Conservation (phyloP, 2,329 filamentous ascomycete species). For the Colletotrichum sp. region DNA sequence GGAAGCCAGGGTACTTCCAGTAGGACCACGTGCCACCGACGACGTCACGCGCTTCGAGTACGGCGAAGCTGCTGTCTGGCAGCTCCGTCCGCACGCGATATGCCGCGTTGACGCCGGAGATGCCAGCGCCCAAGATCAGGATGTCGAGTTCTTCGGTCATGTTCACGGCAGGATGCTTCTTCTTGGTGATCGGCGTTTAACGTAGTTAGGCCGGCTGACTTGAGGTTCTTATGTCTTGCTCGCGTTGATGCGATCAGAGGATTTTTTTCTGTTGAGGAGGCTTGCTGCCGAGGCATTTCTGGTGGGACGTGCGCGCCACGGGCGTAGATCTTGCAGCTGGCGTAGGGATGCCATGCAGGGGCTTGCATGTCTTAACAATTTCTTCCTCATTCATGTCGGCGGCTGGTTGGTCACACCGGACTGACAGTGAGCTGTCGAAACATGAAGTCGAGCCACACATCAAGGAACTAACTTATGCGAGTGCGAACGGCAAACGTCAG, state of each 20-base stretch:
- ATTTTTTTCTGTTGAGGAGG: neutral
- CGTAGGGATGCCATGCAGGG: neutral
- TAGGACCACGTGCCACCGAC: constrained; percentile 82
- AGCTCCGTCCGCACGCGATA: constrained; percentile 67
- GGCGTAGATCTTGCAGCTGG: neutral
- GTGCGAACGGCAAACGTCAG: neutral
- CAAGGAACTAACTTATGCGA: neutral
- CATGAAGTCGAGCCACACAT: neutral
- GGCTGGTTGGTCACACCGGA: neutral
- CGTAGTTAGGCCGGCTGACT: neutral
- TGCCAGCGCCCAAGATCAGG: constrained; percentile 73
- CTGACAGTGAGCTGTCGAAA: neutral
- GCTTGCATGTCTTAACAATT: neutral
- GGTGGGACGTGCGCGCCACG: constrained; percentile 1
- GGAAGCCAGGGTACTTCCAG: constrained; percentile 78
- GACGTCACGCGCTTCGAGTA: constrained; percentile 70
- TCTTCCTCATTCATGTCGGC: neutral
- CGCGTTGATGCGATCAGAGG: neutral
- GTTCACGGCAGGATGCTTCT: neutral
- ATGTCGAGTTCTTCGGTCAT: constrained; percentile 48
- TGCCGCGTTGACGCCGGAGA: constrained; percentile 76
- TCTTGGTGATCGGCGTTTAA: neutral
- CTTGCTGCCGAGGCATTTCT: constrained; percentile 1
- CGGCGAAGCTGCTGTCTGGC: constrained; percentile 62
- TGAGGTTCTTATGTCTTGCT: neutral